Conservation (phyloP, 139 green algal species). For the Protoeuglena noctilucae region DNA sequence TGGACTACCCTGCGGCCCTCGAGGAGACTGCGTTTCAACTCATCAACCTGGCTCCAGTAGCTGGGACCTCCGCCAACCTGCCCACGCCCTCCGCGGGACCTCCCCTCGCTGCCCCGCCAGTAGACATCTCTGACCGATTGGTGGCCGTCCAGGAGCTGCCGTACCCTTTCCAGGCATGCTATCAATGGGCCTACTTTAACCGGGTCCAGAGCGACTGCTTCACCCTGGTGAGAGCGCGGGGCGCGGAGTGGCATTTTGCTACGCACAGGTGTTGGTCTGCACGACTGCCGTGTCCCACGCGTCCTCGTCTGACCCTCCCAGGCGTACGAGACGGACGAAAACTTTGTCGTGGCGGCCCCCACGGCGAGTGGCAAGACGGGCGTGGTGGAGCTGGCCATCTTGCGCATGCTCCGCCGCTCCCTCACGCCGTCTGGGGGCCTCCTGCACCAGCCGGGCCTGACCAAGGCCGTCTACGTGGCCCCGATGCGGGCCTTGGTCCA, state of each 20-base stretch:
- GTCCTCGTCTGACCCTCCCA: constrained; percentile 17
- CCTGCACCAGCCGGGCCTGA: constrained; percentile 9
- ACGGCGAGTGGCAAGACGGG: constrained; percentile 86
- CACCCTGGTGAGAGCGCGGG: constrained; percentile 9
- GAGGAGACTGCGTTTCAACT: no score
- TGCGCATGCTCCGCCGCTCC: constrained; percentile 34
- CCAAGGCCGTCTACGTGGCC: constrained; percentile 49
- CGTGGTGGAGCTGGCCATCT: constrained; percentile 79
- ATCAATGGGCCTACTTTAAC: constrained; percentile 98
- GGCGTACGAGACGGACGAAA: constrained; percentile 9
- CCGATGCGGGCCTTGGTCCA: constrained; percentile 54
- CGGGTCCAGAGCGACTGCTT: constrained; percentile 79
- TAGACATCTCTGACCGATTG: no score
- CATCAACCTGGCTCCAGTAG: no score
- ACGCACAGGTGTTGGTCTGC: background rate
- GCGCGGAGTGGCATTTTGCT: background rate
- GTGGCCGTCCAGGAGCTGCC: no score
- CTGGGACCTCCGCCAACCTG: no score
- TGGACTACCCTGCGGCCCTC: no score
- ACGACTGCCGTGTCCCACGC: background rate
- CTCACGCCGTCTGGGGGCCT: constrained; percentile 13
- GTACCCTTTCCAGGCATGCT: no score
- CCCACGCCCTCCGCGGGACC: no score
- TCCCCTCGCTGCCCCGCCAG: no score
- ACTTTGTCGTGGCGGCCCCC: constrained; percentile 46